Percentiles rank a stretch among this genome's conserved stretches.
Evolutionary conservation across 345 rosid genomes (phyloP).

Genomic region (Citrus glauca): DNA sequence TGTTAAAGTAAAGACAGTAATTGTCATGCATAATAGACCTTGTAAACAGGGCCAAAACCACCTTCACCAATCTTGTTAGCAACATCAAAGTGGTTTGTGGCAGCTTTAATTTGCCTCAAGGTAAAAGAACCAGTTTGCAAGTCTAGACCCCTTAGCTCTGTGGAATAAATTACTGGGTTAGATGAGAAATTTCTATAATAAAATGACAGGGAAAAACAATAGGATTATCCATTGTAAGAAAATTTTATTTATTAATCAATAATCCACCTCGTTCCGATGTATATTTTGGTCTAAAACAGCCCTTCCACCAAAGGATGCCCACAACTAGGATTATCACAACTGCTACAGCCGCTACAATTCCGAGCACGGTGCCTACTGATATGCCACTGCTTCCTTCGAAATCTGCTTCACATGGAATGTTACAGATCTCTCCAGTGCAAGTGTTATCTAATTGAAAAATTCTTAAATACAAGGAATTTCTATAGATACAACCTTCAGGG

Average conservation of each 20-base stretch:
- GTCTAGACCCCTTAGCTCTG: constrained; percentile 25
- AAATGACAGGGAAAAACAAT: neutral
- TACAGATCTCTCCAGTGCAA: neutral
- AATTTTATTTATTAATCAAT: neutral
- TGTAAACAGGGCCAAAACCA: constrained; percentile 35
- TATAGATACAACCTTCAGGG: too few species aligned
- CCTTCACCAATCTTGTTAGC: constrained; percentile 38
- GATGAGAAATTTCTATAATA: neutral
- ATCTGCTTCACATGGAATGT: neutral
- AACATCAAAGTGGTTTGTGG: constrained; percentile 27
- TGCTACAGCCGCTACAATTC: constrained; percentile 27
- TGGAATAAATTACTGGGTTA: neutral
- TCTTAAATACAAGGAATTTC: too few species aligned
- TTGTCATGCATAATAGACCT: constrained; percentile 1
- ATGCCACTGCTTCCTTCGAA: constrained; percentile 3
- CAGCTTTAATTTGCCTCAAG: constrained; percentile 23
- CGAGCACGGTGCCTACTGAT: constrained; percentile 4
- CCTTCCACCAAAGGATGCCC: constrained; percentile 49
- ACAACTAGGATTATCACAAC: constrained; percentile 28
- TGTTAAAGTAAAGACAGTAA: neutral
- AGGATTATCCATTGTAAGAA: neutral
- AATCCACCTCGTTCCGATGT: constrained; percentile 31
- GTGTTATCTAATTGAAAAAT: too few species aligned
- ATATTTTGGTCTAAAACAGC: constrained; percentile 29
- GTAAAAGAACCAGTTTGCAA: constrained; percentile 24